Conservation (phyloP, 768 basidiomycete genomes). For the Termitomyces sp. region DNA sequence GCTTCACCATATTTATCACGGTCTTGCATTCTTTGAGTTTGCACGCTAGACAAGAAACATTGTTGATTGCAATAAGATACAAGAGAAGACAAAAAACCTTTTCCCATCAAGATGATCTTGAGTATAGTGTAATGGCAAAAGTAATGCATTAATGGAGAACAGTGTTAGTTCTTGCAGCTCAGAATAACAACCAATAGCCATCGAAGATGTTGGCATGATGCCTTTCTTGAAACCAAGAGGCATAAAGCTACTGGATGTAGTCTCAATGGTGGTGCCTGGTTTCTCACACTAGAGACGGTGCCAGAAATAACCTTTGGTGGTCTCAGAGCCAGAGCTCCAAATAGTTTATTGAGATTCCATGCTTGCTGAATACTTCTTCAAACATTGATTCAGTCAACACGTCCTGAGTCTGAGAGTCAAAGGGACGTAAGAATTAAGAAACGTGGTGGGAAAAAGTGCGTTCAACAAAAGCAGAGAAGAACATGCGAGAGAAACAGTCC, state of each 20-base stretch:
- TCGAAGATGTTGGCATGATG: constrained; percentile 9
- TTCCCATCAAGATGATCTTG: not conserved
- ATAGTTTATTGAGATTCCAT: constrained; percentile 45
- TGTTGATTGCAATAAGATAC: not conserved
- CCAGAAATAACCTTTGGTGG: constrained; percentile 10
- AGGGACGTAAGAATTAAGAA: too few species aligned
- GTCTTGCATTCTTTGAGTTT: not conserved
- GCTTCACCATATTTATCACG: not conserved
- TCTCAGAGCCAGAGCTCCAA: constrained; percentile 28
- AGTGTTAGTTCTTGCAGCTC: not conserved
- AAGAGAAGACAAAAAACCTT: not conserved
- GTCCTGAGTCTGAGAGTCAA: not conserved
- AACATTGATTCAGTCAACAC: constrained; percentile 14
- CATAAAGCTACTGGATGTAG: not conserved
- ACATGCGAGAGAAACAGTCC: too few species aligned
- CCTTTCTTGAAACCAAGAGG: constrained; percentile 41
- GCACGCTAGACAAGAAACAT: not conserved
- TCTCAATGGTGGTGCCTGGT: not conserved
- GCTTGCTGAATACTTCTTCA: constrained; percentile 17
- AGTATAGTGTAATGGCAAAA: not conserved
- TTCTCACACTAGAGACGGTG: constrained; percentile 7
- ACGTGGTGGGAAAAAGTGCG: too few species aligned
- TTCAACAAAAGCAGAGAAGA: too few species aligned
- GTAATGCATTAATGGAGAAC: not conserved
- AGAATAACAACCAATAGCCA: not conserved